Evolutionary conservation across 2,329 filamentous ascomycete genomes (phyloP), one percentile per base, ranked within the genome.

Genomic region (Aspergillus transmontanensis): DNA sequence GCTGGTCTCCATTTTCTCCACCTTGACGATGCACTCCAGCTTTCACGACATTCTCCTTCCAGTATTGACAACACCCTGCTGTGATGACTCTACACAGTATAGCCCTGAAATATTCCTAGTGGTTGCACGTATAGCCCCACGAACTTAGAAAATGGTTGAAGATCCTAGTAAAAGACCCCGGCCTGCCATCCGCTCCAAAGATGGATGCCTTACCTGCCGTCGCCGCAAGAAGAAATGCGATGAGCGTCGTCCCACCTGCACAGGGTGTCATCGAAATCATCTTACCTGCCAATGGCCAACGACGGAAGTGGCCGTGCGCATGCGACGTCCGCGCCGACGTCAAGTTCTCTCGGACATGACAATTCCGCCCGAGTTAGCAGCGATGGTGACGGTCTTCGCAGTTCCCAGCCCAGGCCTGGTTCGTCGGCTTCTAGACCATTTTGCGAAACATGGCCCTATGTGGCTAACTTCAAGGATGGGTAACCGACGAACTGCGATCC

Each of bases 171-270:
- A n/a, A 19, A 9, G 16, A 19, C 3, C 19, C 4, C 39, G 39
- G 19, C 6, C 39, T 19, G 16, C 39, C 7, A 19, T 6, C 6
- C 57, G 50, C 19, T 66, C 61, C 30, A 50, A 54, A 36, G 39
- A 53, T 12, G 61, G 61, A 11, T 63, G 61, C 26, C 23, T 60
- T 7, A 57, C 53, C 12, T 63, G 61, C 39, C 57, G 61, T 10
- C 51, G 34, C 2, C 61, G 61, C 43, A 63, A 63, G 53, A 63
- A 63, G 53, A 63, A 60, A 60, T 63, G 61, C 26, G 57, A 63
- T 28, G 61, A 63, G 30, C 14, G 16, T 3, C 57, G 51, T 34
- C 58, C 61, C 3, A 41, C 39, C 14, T 63, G 61, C 19, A 45
- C 26, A 9, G 61, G 51, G 14, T 63, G 61, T 14, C 57, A 51